These are phyloP conservation scores for Penicillium bialowiezense DNA, from an alignment of 495 filamentous ascomycete species.

Conservation along the genomic window DNA sequence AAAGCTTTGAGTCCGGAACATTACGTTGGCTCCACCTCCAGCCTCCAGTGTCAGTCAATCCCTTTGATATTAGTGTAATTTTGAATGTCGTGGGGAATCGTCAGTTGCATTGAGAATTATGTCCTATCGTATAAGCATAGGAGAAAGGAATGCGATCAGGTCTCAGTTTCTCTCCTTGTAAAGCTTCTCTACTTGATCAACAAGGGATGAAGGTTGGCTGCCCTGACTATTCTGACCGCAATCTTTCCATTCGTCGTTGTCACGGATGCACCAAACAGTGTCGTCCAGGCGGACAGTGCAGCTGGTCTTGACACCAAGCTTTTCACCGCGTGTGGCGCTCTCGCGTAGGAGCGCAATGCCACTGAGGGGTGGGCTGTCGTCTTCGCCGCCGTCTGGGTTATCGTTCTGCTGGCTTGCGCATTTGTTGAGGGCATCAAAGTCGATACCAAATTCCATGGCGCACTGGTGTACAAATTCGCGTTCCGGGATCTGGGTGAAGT, in stretches of 20 bases:
- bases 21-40: no score
- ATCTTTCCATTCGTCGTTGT: conserved; percentile 75
- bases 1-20: no score
- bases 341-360: conserved; percentile 65
- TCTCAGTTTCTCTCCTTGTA: conserved; percentile 33
- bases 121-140: conserved; percentile 6
- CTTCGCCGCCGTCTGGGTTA: conserved; percentile 56
- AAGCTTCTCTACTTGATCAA: conserved; percentile 63
- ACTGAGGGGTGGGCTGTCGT: conserved; percentile 41
- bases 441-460: conserved; percentile 81
- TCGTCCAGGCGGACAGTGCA: conserved; percentile 85
- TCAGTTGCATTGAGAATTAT: not conserved
- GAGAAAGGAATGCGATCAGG: not conserved
- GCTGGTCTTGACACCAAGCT: conserved; percentile 72
- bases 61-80: no score
- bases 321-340: conserved; percentile 67
- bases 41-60: no score
- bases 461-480: conserved; percentile 75
- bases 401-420: conserved; percentile 58
- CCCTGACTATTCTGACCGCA: conserved; percentile 61
- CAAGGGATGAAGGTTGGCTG: conserved; percentile 64
- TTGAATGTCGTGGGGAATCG: not conserved
- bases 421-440: conserved; percentile 77
- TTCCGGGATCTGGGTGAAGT: conserved; percentile 73
- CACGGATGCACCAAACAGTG: conserved; percentile 77